Conservation (phyloP, 805 yeast species). For the Yamadazyma laniorum region DNA sequence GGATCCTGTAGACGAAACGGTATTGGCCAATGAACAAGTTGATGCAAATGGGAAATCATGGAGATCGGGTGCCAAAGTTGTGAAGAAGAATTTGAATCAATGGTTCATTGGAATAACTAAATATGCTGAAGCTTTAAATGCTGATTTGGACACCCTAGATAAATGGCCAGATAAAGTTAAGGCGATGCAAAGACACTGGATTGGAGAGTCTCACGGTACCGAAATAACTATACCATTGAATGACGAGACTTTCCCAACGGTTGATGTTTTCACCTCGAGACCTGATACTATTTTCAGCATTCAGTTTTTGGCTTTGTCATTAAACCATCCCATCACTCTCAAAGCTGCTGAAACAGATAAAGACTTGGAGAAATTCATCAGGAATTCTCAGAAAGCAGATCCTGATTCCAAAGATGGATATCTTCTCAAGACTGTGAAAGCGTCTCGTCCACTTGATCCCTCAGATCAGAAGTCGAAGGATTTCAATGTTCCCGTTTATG, state of each 20-base stretch:
- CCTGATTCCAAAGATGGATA: slow-evolving; percentile 52
- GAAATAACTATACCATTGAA: slow-evolving; percentile 53
- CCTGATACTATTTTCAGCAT: slow-evolving; percentile 85
- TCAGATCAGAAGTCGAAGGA: slow-evolving; percentile 14
- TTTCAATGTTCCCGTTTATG: slow-evolving; percentile 67
- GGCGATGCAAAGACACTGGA: slow-evolving; percentile 92
- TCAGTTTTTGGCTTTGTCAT: slow-evolving; percentile 77
- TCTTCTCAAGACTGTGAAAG: slow-evolving; percentile 42
- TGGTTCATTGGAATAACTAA: slow-evolving; percentile 93
- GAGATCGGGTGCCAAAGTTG: slow-evolving; percentile 96
- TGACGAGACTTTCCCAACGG: slow-evolving; percentile 25
- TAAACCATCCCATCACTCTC: slow-evolving; percentile 62
- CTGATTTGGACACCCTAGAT: slow-evolving; percentile 59
- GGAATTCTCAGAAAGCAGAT: slow-evolving; percentile 42
- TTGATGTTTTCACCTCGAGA: slow-evolving; percentile 74
- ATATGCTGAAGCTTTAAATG: slow-evolving; percentile 64
- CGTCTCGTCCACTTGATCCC: slow-evolving; percentile 58
- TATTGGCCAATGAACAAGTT: slow-evolving; percentile 93
- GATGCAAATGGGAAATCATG: slow-evolving; percentile 88
- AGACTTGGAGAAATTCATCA: slow-evolving; percentile 47
- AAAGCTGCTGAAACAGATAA: slow-evolving; percentile 36
- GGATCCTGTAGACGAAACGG: slow-evolving; percentile 97
- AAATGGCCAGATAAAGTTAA: slow-evolving; percentile 90
- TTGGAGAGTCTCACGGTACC: slow-evolving; percentile 83
- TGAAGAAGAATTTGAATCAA: slow-evolving; percentile 75